Percentiles rank a stretch among this genome's conserved stretches.
phyloP scores from a whole-genome alignment of 805 yeast genomes.

The Kodamaea lidongshanica region DNA sequence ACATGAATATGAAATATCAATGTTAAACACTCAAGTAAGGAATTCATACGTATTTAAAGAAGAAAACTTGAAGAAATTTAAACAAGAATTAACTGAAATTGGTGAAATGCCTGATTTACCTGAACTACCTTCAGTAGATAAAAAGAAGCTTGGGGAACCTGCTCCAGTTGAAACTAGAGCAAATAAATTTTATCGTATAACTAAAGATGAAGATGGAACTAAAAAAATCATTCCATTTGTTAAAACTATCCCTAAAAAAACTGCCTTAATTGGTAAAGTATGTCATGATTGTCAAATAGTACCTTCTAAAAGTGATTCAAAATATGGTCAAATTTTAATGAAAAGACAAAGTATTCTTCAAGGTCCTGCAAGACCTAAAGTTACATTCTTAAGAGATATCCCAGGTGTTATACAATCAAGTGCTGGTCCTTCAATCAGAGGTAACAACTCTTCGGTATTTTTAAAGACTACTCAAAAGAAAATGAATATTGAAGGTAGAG shows the following conservation, averaged over 20 bases:
- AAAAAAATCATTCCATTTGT: constrained; percentile 66
- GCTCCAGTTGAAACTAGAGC: constrained; percentile 9
- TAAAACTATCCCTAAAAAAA: constrained; percentile 82
- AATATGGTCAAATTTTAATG: constrained; percentile 55
- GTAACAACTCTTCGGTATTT: constrained; percentile 63
- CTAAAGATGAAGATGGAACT: constrained; percentile 24
- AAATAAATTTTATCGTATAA: constrained; percentile 24
- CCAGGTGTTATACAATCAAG: constrained; percentile 86
- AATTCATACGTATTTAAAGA: constrained; percentile 88
- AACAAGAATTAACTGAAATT: constrained; percentile 45
- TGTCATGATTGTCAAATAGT: constrained; percentile 88
- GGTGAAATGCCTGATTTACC: constrained; percentile 51
- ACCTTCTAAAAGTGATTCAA: constrained; percentile 69
- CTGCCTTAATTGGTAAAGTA: constrained; percentile 78
- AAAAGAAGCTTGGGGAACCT: constrained; percentile 11
- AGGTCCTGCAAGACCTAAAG: constrained; percentile 51
- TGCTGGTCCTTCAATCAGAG: constrained; percentile 75
- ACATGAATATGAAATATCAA: constrained; percentile 71
- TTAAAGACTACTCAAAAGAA: constrained; percentile 40
- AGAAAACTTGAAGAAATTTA: constrained; percentile 61
- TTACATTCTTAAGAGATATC: constrained; percentile 65
- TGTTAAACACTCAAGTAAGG: constrained; percentile 72
- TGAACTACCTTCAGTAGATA: constrained; percentile 29
- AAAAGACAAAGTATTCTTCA: constrained; percentile 48
- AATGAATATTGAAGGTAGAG: constrained; percentile 69